Evolutionary conservation across 2,329 filamentous ascomycete genomes (phyloP).

Genomic region (Sporothrix variecibatus): DNA sequence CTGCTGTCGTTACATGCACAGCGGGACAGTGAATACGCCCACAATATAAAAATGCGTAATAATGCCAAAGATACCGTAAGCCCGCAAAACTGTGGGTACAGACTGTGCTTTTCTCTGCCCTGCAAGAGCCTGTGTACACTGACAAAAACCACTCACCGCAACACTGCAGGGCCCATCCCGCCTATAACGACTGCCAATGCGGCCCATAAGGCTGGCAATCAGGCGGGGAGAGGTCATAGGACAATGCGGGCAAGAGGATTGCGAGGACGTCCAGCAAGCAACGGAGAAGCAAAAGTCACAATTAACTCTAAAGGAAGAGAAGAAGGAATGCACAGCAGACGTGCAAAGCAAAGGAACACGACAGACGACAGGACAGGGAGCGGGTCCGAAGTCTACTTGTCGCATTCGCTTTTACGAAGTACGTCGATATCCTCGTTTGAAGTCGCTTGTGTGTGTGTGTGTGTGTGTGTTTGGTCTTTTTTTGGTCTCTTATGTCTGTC

Average conservation of each 20-base stretch:
- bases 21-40: not conserved
- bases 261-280: not conserved
- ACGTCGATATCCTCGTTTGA: not conserved
- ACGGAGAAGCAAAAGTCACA: not conserved
- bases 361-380: not conserved
- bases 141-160: slow-evolving; percentile 1
- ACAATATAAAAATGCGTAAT: not conserved
- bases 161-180: slow-evolving; percentile 12
- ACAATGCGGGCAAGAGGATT: not conserved
- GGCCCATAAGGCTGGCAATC: slow-evolving; percentile 25
- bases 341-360: not conserved
- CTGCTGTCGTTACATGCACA: slow-evolving; percentile 7
- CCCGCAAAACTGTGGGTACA: not conserved
- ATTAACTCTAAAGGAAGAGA: not conserved
- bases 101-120: not conserved
- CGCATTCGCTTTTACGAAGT: not conserved
- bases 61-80: not conserved
- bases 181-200: slow-evolving; percentile 12
- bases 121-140: not conserved
- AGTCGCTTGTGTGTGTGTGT: not conserved
- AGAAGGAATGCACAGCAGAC: not conserved
- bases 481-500: not conserved
- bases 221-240: slow-evolving; percentile 2
- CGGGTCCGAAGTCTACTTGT: not conserved
- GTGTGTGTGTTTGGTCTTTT: too few relatives aligned